phyloP scores from a whole-genome alignment of 768 basidiomycete genomes.

The Collybia sordida region DNA sequence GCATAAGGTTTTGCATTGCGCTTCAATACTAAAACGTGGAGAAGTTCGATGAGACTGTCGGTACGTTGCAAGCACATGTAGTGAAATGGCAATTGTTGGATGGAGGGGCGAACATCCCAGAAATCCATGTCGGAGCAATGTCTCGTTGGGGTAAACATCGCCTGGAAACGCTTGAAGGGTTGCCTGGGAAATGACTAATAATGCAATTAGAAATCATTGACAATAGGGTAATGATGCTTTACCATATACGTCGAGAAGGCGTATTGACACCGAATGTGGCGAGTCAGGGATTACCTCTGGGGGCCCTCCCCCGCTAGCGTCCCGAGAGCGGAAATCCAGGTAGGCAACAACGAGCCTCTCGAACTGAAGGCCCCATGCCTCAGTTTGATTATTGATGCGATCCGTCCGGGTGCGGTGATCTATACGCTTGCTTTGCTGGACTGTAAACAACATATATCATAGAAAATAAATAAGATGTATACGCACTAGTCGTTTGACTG shows the following conservation, averaged over 20 bases:
- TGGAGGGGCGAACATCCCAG: constrained; percentile 8
- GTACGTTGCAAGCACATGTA: constrained; percentile 1
- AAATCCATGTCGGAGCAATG: constrained; percentile 7
- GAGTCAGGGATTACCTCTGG: neutral
- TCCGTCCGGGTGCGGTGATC: constrained; percentile 6
- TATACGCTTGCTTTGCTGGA: constrained; percentile 6
- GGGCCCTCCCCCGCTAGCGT: neutral
- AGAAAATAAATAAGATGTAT: too few relatives aligned
- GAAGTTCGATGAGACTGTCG: constrained; percentile 9
- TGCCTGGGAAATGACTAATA: neutral
- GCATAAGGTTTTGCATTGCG: constrained; percentile 8
- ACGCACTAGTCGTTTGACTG: too few relatives aligned
- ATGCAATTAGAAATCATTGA: neutral
- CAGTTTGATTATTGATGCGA: constrained; percentile 6
- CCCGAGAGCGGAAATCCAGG: constrained; percentile 2
- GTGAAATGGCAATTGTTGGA: constrained; percentile 7
- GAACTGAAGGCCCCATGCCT: constrained; percentile 9
- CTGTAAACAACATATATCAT: too few relatives aligned
- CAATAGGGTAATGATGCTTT: neutral
- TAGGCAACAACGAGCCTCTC: constrained; percentile 8
- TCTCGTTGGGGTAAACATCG: constrained; percentile 9
- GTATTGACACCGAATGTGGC: too few relatives aligned
- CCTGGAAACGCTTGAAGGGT: neutral
- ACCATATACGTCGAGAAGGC: neutral
- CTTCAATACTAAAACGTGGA: constrained; percentile 10